Base-by-base conservation (phyloP, 176 grass and related monocot species). In the Leersia perrieri region DNA sequence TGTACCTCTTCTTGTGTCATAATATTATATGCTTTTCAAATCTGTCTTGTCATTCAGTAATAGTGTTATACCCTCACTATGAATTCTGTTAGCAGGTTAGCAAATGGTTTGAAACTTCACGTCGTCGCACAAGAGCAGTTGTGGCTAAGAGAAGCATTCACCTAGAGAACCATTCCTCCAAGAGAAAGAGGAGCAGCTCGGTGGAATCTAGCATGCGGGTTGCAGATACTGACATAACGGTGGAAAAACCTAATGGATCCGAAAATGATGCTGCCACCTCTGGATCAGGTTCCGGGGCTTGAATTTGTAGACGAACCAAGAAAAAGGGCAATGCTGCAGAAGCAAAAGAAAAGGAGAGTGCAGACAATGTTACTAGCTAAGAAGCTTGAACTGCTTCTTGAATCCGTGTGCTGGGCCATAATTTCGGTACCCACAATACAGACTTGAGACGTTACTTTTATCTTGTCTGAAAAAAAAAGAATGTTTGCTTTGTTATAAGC, bases 101-200 rank as follows among this genome's bases (percentile, higher is more conserved):
- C 63, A 92, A 61, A 83, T 92, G 90, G 90, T 92, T 92, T 83
- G 90, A 72, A 82, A 62, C 14, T 86, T 71, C 36, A 23, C 90
- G 83, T 42, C 63, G 60, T 80, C 55, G 33, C 8, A 15, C 76
- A 72, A 88, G 66, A 82, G 61, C 9, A 42, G 79, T 77, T 77
- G 67, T 84, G 66, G 49, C n/a, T 14, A 78, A 34, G 36, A 80
- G 63, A 68, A 60, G 47, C 33, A 33, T 42, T 69, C 35, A 22
- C 36, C 23, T 12, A 51, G 85, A 76, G 69, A 62, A 32, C 70
- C 40, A 62, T 70, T 75, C 33, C 41, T 11, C 32, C 8, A n/a
- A 77, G 30, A 84, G 66, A 70, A 68, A 57, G 30, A 78, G 34
- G 33, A 78, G 30, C 3, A 77, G 29, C 67, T 81, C 62, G 26